These are phyloP conservation scores for Pseudozyma sp. DNA, from an alignment of 1,284 basidiomycete genomes.

Conservation along the genomic window DNA sequence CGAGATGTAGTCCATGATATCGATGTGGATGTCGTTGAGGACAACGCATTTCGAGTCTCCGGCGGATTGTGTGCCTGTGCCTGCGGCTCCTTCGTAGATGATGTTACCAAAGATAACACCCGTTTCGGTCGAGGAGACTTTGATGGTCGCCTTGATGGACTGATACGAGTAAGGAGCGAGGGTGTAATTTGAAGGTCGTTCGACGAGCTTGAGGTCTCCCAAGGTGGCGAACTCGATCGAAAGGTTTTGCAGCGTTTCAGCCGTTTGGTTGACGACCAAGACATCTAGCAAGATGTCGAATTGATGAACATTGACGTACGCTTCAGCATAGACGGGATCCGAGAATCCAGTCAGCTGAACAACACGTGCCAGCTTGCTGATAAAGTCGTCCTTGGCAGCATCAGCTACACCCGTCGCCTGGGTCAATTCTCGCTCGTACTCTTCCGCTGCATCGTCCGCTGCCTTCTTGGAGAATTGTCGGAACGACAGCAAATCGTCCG, in stretches of 20 bases:
- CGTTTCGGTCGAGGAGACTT: slow-evolving; percentile 86
- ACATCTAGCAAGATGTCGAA: slow-evolving; percentile 96
- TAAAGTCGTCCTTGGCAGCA: slow-evolving; percentile 86
- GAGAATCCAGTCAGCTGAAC: slow-evolving; percentile 98
- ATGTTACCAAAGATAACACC: slow-evolving; percentile 99
- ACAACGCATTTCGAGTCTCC: slow-evolving; percentile 80
- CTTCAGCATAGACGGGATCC: slow-evolving; percentile 97
- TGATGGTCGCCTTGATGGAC: slow-evolving; percentile 98
- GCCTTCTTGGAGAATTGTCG: slow-evolving; percentile 94
- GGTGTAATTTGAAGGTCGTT: slow-evolving; percentile 91
- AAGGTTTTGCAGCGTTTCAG: slow-evolving; percentile 94
- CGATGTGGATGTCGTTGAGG: slow-evolving; percentile 96
- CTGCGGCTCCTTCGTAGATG: slow-evolving; percentile 79
- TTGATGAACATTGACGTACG: slow-evolving; percentile 96
- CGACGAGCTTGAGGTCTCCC: slow-evolving; percentile 96
- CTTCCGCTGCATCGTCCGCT: slow-evolving; percentile 68
- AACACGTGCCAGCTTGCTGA: slow-evolving; percentile 93
- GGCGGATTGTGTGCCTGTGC: slow-evolving; percentile 52
- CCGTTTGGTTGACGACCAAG: slow-evolving; percentile 94
- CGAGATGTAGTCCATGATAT: slow-evolving; percentile 99
- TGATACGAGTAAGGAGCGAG: slow-evolving; percentile 97
- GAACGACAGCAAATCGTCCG: slow-evolving; percentile 92
- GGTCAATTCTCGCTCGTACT: slow-evolving; percentile 90
- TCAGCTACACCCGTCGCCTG: slow-evolving; percentile 89
- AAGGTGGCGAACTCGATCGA: slow-evolving; percentile 97